Evolutionary conservation across 176 grass and related monocot species (phyloP).

Genomic region (Lolium rigidum): DNA sequence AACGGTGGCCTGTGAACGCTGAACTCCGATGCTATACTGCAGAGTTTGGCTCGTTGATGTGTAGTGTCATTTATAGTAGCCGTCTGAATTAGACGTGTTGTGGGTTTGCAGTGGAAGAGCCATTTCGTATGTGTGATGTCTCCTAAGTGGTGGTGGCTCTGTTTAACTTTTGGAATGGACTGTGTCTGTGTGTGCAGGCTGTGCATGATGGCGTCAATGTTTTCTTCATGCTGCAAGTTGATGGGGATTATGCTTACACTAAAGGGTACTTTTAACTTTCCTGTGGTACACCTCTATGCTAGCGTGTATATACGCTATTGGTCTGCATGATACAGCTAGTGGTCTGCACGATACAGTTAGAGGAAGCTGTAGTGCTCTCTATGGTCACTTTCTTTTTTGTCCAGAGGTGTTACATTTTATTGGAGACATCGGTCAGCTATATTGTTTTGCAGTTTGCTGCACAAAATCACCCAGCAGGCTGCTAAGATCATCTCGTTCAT

Average conservation of each 20-base stretch:
- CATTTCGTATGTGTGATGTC: neutral
- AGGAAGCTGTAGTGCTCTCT: slow-evolving; percentile 41
- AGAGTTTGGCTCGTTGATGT: slow-evolving; percentile 8
- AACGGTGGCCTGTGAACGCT: slow-evolving; percentile 3
- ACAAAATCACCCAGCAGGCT: neutral
- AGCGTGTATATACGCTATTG: slow-evolving; percentile 16
- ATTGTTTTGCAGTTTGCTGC: slow-evolving; percentile 24
- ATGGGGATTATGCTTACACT: slow-evolving; percentile 81
- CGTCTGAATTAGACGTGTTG: neutral
- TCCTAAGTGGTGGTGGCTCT: slow-evolving; percentile 39
- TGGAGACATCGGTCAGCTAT: slow-evolving; percentile 23
- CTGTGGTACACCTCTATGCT: neutral
- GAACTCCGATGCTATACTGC: neutral
- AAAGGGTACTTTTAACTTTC: slow-evolving; percentile 74
- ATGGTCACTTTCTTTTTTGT: slow-evolving; percentile 21
- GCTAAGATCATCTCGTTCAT: neutral
- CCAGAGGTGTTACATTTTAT: slow-evolving; percentile 13
- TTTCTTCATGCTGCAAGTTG: slow-evolving; percentile 90
- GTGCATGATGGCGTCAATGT: slow-evolving; percentile 88
- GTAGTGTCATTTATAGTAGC: neutral
- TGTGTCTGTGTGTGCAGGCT: slow-evolving; percentile 76
- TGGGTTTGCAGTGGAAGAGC: slow-evolving; percentile 1
- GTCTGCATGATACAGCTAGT: slow-evolving; percentile 21
- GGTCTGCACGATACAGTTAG: slow-evolving; percentile 21
- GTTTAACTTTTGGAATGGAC: slow-evolving; percentile 50